A percentile compares a stretch with the other conserved stretches of the same genome.
Conservation (phyloP, 495 filamentous ascomycete species). For the Penicillium turbatum region DNA sequence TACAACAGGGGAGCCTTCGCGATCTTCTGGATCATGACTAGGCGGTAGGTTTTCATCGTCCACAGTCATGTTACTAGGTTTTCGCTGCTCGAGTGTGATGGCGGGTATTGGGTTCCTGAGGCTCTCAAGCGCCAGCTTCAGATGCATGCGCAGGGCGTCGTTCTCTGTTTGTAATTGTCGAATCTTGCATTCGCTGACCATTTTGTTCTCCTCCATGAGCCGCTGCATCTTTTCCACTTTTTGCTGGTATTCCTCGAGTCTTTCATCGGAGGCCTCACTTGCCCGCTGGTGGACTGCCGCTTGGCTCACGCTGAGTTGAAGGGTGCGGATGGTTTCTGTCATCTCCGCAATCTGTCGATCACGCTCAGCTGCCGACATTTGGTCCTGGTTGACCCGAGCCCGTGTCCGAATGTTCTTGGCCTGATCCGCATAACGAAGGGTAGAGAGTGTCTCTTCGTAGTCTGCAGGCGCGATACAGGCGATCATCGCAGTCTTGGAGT, state of each 20-base stretch:
- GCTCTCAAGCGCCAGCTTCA: conserved; percentile 80
- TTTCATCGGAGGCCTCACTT: conserved; percentile 59
- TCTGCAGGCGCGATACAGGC: conserved; percentile 92
- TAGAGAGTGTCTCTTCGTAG: conserved; percentile 96
- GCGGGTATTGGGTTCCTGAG: conserved; percentile 79
- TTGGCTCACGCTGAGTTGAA: conserved; percentile 70
- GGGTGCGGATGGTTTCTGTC: conserved; percentile 80
- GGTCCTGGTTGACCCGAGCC: conserved; percentile 92
- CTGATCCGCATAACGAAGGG: conserved; percentile 94
- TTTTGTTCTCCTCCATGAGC: conserved; percentile 85
- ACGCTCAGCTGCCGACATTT: conserved; percentile 77
- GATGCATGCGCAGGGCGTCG: conserved; percentile 77
- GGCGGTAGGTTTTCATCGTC: conserved; percentile 41
- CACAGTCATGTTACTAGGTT: conserved; percentile 32
- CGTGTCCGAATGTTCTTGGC: conserved; percentile 97
- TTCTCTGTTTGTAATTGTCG: conserved; percentile 80
- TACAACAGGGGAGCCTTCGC: conserved; percentile 28
- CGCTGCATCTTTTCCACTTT: conserved; percentile 80
- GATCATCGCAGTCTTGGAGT: conserved; percentile 98
- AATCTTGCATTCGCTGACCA: conserved; percentile 90
- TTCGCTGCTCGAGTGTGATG: conserved; percentile 33
- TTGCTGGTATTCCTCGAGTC: conserved; percentile 87
- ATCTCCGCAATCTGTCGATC: conserved; percentile 91
- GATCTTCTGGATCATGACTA: conserved; percentile 34
- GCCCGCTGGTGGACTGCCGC: conserved; percentile 43